Conservation (phyloP, 2,329 filamentous ascomycete species). For the Podosphaera leucotricha region DNA sequence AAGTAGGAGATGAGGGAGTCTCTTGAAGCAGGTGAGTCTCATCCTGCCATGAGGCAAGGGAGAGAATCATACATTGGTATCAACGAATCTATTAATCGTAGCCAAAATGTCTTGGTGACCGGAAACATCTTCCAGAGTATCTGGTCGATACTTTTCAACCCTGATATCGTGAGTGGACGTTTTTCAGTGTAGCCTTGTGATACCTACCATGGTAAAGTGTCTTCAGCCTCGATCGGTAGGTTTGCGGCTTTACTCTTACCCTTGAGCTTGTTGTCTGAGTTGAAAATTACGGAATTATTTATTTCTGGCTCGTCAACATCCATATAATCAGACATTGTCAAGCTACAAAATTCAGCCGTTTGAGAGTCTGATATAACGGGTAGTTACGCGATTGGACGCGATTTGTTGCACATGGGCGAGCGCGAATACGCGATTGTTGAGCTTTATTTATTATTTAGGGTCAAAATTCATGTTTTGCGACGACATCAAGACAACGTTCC, state of each 20-base stretch:
- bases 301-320: conserved; percentile 35
- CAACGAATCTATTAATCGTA: conserved; percentile 94
- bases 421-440: too few relatives aligned
- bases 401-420: too few relatives aligned
- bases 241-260: conserved; percentile 86
- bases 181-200: neutral
- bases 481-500: too few relatives aligned
- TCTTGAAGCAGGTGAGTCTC: conserved; percentile 18
- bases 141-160: conserved; percentile 94
- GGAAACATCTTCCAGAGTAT: conserved; percentile 73
- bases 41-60: neutral
- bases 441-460: too few relatives aligned
- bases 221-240: conserved; percentile 77
- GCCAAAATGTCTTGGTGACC: conserved; percentile 93
- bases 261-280: conserved; percentile 51
- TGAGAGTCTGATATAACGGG: too few relatives aligned
- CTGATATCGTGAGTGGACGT: conserved; percentile 20
- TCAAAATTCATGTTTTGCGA: too few relatives aligned
- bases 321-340: conserved; percentile 30
- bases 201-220: conserved; percentile 69
- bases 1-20: conserved; percentile 81
- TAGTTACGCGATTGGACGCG: too few relatives aligned
- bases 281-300: conserved; percentile 38
- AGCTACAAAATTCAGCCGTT: neutral
- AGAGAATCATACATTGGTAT: conserved; percentile 41